phyloP scores from a whole-genome alignment of 306 rosid genomes.

The Spatholobus suberectus region DNA sequence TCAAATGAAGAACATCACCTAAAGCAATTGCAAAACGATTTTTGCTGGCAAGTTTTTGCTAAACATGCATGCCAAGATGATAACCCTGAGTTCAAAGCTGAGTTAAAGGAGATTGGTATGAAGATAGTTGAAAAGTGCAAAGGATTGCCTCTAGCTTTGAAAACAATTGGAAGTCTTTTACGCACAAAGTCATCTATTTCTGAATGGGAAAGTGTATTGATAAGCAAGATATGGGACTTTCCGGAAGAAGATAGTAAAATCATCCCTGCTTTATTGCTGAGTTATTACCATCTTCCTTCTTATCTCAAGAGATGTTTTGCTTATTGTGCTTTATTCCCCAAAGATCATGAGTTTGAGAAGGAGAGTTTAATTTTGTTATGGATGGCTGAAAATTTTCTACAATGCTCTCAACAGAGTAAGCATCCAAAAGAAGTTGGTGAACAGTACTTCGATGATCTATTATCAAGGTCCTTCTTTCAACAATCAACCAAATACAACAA shows the following conservation, averaged over 20 bases:
- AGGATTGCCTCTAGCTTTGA: background rate
- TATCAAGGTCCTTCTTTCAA: background rate
- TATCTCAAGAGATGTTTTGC: background rate
- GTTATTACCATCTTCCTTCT: background rate
- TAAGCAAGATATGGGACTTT: background rate
- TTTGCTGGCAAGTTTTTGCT: background rate
- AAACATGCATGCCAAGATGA: background rate
- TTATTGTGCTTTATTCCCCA: background rate
- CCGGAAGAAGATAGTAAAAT: background rate
- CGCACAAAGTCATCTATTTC: background rate
- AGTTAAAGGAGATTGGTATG: background rate
- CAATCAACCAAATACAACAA: background rate
- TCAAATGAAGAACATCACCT: background rate
- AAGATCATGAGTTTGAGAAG: background rate
- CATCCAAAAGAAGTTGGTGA: background rate
- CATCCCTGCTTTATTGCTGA: background rate
- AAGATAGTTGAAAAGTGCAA: background rate
- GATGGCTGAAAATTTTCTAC: background rate
- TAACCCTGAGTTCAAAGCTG: background rate
- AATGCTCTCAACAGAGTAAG: background rate
- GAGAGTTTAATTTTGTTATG: background rate
- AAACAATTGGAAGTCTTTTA: background rate
- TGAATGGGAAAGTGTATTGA: background rate
- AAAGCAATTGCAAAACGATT: background rate
- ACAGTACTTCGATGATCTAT: background rate